Percentiles rank a stretch among this genome's conserved stretches.
Conservation (phyloP, 208 protist species). For the Willaertia magna region DNA sequence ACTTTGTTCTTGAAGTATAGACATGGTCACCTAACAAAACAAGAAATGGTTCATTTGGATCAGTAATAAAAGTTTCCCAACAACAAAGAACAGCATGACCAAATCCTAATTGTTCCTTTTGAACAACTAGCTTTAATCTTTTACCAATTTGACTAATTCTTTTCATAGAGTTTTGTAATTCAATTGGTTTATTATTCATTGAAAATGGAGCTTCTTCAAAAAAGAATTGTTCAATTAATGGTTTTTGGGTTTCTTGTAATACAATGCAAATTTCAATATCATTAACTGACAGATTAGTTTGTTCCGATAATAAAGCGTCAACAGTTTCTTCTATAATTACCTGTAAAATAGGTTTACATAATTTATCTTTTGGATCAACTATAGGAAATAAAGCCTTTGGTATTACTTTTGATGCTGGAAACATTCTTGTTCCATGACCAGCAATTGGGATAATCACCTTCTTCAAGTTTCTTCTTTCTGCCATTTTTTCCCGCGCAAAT, state of each 20-base stretch:
- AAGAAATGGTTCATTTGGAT: background rate
- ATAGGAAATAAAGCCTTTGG: constrained; percentile 11
- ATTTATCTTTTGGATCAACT: background rate
- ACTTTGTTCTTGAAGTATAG: background rate
- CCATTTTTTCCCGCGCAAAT: no score
- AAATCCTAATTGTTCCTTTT: constrained; percentile 1
- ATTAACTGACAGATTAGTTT: background rate
- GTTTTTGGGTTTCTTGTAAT: background rate
- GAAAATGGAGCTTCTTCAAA: background rate
- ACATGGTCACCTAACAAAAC: constrained; percentile 9
- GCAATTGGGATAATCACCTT: background rate
- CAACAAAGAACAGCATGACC: background rate
- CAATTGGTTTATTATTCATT: no score
- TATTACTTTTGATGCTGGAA: constrained; percentile 12
- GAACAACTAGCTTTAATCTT: background rate
- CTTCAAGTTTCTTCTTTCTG: no score
- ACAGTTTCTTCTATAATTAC: background rate
- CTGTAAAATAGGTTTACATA: background rate
- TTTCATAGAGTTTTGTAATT: background rate
- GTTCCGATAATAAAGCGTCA: background rate
- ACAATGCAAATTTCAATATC: background rate
- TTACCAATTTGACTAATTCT: background rate
- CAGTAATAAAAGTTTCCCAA: background rate
- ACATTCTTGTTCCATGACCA: constrained; percentile 8
- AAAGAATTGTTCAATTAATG: background rate